Evolutionary conservation across 2,329 filamentous ascomycete species (phyloP), one percentile per base, ranked within the genome.

Genomic region (Dothidotthia symphoricarpi): DNA sequence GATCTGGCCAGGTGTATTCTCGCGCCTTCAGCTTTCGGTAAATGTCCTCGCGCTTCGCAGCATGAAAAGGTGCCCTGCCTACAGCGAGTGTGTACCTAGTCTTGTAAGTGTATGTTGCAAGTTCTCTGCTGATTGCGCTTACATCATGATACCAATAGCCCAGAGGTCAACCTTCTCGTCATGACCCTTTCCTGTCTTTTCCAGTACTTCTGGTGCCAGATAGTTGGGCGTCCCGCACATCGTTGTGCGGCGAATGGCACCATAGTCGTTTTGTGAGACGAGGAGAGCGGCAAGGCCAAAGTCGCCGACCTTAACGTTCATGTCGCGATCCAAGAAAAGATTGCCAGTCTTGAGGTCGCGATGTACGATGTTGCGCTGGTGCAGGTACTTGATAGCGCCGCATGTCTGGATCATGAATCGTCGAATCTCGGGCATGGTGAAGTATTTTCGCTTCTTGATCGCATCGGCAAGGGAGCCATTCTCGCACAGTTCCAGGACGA

Each of bases 81-180:
- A 93, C 93, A 31, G 97, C 85, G 81, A 98, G 91, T 32, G 93
- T 94, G 69, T 95, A 97, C 66, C 85, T 88, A 52, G 2, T 12
- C 6, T 17, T 24, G 45, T 66, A 24, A 69, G 63, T 38, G 41
- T 28, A 50, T 44, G 51, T 48, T 16, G 2, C 3, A 8, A 10
- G 10, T 15, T 12, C 4, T 10, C 14, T n/a, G 13, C 16, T n/a
- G 4, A 13, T 6, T 16, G 16, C 17, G 8, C 49, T 73, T 72
- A 90, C 83, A 94, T 89, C 64, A 98, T 98, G 52, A 98, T 93
- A 14, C 94, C 93, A 61, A 98, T 76, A 29, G 91, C 95, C 94
- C 94, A 98, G 39, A 98, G 87, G 64, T 98, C 93, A 3, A 98
- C 93, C 74, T 94, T 95, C 63, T 97, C 90, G 52, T 95, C 93